Conservation (phyloP, 2,329 filamentous ascomycete species). For the Aspergillus hortae region DNA sequence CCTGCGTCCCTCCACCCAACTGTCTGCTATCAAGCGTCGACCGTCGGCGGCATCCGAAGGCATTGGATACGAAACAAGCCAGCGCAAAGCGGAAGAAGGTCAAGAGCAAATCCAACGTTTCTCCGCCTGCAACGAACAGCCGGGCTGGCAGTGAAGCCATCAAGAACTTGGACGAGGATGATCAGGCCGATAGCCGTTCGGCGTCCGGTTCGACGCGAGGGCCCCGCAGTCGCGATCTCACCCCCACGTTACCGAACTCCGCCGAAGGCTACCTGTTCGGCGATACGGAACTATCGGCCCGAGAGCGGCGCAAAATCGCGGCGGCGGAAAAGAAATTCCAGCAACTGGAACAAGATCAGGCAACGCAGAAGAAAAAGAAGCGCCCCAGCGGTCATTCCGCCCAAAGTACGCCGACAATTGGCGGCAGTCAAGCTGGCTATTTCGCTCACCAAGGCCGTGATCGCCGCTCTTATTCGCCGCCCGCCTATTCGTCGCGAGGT, state of each 20-base stretch:
- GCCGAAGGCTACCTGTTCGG: conserved; percentile 31
- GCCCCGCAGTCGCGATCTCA: conserved; percentile 59
- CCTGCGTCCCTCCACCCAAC: conserved; percentile 37
- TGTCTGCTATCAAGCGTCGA: conserved; percentile 44
- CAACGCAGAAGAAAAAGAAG: conserved; percentile 52
- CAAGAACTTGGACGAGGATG: conserved; percentile 53
- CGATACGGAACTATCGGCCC: conserved; percentile 55
- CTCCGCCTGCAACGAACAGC: conserved; percentile 56
- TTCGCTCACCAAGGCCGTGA: conserved; percentile 21
- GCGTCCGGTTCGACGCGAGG: conserved; percentile 55
- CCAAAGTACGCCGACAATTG: conserved; percentile 40
- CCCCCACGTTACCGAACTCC: conserved; percentile 52
- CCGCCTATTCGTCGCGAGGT: conserved; percentile 21
- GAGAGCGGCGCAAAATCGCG: conserved; percentile 61
- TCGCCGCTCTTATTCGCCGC: conserved; percentile 35
- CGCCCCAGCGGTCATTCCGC: conserved; percentile 53
- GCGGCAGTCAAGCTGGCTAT: conserved; percentile 1
- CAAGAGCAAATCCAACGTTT: conserved; percentile 45
- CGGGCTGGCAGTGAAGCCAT: conserved; percentile 58
- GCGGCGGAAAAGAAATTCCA: conserved; percentile 62
- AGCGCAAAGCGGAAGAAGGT: conserved; percentile 48
- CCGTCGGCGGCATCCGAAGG: conserved; percentile 37
- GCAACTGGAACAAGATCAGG: conserved; percentile 56
- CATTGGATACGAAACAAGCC: conserved; percentile 38
- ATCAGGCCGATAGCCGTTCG: conserved; percentile 54